Evolutionary conservation across 768 basidiomycete genomes (phyloP), one percentile per base, ranked within the genome.

Genomic region (Phylloporus arenicola): DNA sequence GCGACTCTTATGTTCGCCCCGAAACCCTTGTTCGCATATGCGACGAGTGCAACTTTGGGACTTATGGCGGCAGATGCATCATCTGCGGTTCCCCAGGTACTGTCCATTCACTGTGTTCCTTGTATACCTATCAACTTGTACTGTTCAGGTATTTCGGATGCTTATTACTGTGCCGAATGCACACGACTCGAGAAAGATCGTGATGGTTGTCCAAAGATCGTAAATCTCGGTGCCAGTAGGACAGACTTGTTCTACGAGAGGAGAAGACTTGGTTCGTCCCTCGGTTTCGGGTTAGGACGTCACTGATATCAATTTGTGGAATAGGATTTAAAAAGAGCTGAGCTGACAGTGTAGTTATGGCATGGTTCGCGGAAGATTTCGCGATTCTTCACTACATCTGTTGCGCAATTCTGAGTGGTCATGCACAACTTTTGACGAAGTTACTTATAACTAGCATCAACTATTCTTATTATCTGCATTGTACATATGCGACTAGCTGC

Each of bases 41-140:
- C 69, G 96, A 99, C 67, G 96, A 99, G 74, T 99, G 96, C 72
- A 98, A 98, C 70, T 99, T 98, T 72, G 91, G 93, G 58, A 95
- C 92, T 40, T 96, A 96, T 66, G 93, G 96, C 20, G 95, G 95
- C 44, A 79, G 93, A 56, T 99, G 96, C 67, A 98, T 97, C 70
- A 96, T 98, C 54, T 99, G 96, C 59, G 92, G 93, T 43, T 84
- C 92, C 39, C 92, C 91, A 60, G 95, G 94, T 96, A 59, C 55
- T 79, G 59, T 33, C 4, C 37, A 51, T 42, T 9, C 14, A 45
- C 30, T 40, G 4, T 27, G 39, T 40, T 13, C 27, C 7, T 30
- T 7, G 1, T 8, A 5, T 35, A 41, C 42, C 13, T 17, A 42
- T 31, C 48, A 22, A 54, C 45, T 2, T 17, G 6, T 27, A 40